phyloP scores from a whole-genome alignment of 2,329 filamentous ascomycete genomes.

The Phyllosticta citrichinensis region DNA sequence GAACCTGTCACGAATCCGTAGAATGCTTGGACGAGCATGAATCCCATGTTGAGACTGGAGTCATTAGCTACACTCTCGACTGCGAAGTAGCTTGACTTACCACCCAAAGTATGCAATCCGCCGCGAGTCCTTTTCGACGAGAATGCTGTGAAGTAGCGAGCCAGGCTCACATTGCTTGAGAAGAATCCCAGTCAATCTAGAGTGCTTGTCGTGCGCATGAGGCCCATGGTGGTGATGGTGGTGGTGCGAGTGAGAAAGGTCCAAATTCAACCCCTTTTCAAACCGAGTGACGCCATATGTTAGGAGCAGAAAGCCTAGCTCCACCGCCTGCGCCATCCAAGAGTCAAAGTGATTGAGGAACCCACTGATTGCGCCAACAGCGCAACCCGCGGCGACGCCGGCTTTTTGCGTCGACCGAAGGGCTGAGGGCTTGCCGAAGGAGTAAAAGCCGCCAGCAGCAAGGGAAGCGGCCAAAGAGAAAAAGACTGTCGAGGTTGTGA shows the following conservation, averaged over 20 bases:
- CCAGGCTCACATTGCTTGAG: conserved; percentile 60
- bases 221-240: conserved; percentile 10
- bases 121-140: conserved; percentile 84
- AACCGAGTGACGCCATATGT: conserved; percentile 4
- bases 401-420: conserved; percentile 28
- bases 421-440: conserved; percentile 32
- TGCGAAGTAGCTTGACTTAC: conserved; percentile 40
- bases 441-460: conserved; percentile 32
- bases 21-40: conserved; percentile 90
- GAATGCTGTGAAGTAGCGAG: conserved; percentile 73
- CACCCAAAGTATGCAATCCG: conserved; percentile 96
- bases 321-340: conserved; percentile 1
- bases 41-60: conserved; percentile 74
- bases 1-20: conserved; percentile 94
- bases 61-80: not conserved
- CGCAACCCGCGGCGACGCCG: conserved; percentile 22
- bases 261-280: not conserved
- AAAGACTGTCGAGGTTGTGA: conserved; percentile 24
- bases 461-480: conserved; percentile 33
- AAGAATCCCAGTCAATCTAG: conserved; percentile 61
- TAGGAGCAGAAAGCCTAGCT: conserved; percentile 3
- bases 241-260: conserved; percentile 12
- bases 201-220: conserved; percentile 41
- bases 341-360: conserved; percentile 19
- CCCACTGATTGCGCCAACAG: conserved; percentile 18